Evolutionary conservation across 306 rosid species (phyloP), one percentile per base, ranked within the genome.

Genomic region (Cucurbita maxima): DNA sequence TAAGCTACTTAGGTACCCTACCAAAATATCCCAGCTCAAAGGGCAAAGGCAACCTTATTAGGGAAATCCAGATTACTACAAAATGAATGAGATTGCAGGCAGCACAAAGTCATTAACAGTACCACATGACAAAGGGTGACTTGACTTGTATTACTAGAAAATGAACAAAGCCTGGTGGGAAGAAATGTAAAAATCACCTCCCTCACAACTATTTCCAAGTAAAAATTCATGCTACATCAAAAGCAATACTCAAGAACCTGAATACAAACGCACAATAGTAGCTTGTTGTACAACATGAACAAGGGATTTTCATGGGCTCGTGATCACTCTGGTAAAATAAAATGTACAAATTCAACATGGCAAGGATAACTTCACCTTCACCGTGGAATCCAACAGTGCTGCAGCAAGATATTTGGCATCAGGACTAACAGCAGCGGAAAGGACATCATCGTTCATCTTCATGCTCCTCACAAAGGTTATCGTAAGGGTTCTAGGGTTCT

Each of bases 391-490:
- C 86, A 89, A 85, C 64, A 94, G 81, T 16, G 98, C 97, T 78
- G 82, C 89, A 47, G 93, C 93, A 74, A 94, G 77, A 83, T 87
- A 94, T 79, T 94, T 94, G 55, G 87, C 85, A 86, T 90, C 97
- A 34, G 98, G 98, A 79, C 97, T 94, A 45, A 89, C 83, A 80
- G 89, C 86, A 81, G 91, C 87, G 48, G 82, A 90, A 68, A 89
- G 88, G 72, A 84, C 97, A 54, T 94, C 98, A 76, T 87, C 96
- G 50, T 87, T 89, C 97, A 94, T 89, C 81, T 82, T 94, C 97
- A 87, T 61, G 41, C 90, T 84, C 76, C 81, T 83, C 77, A 87
- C 89, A 85, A 84, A 89, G 77, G 96, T 79, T 74, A 87, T 75
- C 38, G 44, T 58, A 9, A 89, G 92, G 54, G 80, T 87, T 85